Evolutionary conservation across 2,329 filamentous ascomycete genomes (phyloP), one percentile per base, ranked within the genome.

Genomic region (Botrytis cinerea): DNA sequence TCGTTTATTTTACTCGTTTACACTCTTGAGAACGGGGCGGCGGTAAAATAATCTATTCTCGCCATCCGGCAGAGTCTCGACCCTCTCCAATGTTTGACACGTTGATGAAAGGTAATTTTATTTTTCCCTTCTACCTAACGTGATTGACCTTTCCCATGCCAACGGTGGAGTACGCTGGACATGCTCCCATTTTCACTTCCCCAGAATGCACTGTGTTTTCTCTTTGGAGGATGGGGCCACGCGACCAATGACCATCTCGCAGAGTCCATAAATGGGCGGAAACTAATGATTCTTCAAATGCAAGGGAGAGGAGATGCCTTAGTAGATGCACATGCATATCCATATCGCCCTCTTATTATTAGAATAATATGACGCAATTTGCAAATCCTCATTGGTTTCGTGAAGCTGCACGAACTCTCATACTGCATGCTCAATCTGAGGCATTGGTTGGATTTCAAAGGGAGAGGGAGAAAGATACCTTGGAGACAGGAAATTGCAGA

Each of bases 291-390:
- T 51, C 51, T 8, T 10, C 16, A 3, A 2, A 54, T 67, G 63
- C 46, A 67, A 67, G 64, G 64, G 46, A 67, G 46, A 35, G n/a
- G 35, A 38, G 63, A 66, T 51, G 16, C 59, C 35, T 40, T 62
- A 10, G 60, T 62, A 40, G 63, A 48, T 66, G 45, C 48, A 43
- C 38, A 67, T 54, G 64, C 64, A 68, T 54, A 51, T 66, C 22
- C 64, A 68, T 54, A 51, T 66, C 14, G 48, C 0, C n/a, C 35
- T 68, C 25, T 68, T 68, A 67, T 67, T 67, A 67, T 67, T 68
- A 54, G 64, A 40, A 40, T 54, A 20, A n/a, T 28, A 68, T 68
- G 64, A 68, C 64, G 64, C 64, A 54, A 68, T 68, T 20, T 16
- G 64, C 45, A 20, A 9, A 38, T 68, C 32, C 22, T 43, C 14